These are phyloP conservation scores for Pseudofabraea citricarpa DNA, from an alignment of 2,329 filamentous ascomycete genomes.

Conservation along the genomic window DNA sequence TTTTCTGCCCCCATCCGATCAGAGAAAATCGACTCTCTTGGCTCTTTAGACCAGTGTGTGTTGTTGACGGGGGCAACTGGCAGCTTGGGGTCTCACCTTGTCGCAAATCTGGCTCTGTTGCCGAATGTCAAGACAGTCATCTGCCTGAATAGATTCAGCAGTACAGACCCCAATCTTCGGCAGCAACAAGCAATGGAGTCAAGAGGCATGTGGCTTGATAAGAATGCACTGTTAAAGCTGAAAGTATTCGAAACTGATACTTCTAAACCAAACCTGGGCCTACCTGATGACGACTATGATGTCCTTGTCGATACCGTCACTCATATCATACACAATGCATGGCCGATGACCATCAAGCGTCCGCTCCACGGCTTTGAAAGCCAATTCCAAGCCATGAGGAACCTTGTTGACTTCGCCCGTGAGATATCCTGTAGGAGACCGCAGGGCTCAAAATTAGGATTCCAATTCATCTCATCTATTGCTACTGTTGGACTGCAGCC, in stretches of 20 bases:
- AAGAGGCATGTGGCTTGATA: constrained; percentile 20
- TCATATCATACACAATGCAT: constrained; percentile 47
- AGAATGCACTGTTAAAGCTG: constrained; percentile 30
- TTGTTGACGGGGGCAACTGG: constrained; percentile 34
- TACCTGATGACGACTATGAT: constrained; percentile 33
- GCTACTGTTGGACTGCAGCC: constrained; percentile 31
- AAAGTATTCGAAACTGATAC: constrained; percentile 36
- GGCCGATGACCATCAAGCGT: constrained; percentile 42
- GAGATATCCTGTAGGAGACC: constrained; percentile 21
- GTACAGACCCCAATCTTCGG: constrained; percentile 21
- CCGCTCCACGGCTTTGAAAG: constrained; percentile 33
- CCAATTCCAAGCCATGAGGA: constrained; percentile 40
- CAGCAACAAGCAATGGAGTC: constrained; percentile 30
- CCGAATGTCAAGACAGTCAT: constrained; percentile 28
- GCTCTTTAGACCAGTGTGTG: constrained; percentile 11
- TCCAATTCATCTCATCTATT: constrained; percentile 40
- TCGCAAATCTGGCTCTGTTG: constrained; percentile 24
- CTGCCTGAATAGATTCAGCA: constrained; percentile 41
- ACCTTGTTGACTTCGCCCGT: constrained; percentile 40
- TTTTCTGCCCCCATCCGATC: neutral
- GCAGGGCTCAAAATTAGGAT: constrained; percentile 19
- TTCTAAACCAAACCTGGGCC: constrained; percentile 36
- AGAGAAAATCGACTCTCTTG: neutral
- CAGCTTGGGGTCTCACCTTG: constrained; percentile 32
- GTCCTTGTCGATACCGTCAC: constrained; percentile 35